phyloP scores from a whole-genome alignment of 129 eudicot species.

The Escallonia herrerae region DNA sequence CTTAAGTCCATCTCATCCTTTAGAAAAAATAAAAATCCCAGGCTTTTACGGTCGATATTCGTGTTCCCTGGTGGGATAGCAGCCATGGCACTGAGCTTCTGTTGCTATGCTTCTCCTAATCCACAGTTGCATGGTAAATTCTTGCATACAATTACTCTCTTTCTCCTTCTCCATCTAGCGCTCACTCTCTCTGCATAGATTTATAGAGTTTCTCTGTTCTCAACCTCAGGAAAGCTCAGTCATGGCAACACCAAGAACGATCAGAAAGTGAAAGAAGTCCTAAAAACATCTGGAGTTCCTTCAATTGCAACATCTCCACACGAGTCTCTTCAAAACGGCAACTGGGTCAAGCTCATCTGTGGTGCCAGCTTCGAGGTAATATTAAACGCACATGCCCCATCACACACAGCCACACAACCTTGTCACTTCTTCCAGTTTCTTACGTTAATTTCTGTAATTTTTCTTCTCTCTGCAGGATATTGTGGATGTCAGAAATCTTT shows the following conservation, averaged over 20 bases:
- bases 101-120: slow-evolving; percentile 43
- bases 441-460: neutral
- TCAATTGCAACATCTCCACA: slow-evolving; percentile 44
- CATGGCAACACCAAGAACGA: slow-evolving; percentile 21
- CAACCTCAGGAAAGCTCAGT: slow-evolving; percentile 22
- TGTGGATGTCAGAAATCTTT: slow-evolving; percentile 78
- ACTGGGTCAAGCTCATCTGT: slow-evolving; percentile 97
- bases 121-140: slow-evolving; percentile 25
- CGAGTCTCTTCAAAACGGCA: slow-evolving; percentile 66
- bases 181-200: no score
- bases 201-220: neutral
- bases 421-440: neutral
- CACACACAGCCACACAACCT: no score
- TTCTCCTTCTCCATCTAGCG: no score
- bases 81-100: slow-evolving; percentile 51
- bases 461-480: slow-evolving; percentile 46
- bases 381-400: neutral
- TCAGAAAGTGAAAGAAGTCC: slow-evolving; percentile 48
- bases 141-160: neutral
- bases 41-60: no score
- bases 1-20: no score
- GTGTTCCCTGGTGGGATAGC: no score
- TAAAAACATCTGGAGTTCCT: slow-evolving; percentile 45
- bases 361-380: slow-evolving; percentile 93
- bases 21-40: no score